Evolutionary conservation across 1,284 basidiomycete species (phyloP).

Genomic region (Xerocomus amazonicus): DNA sequence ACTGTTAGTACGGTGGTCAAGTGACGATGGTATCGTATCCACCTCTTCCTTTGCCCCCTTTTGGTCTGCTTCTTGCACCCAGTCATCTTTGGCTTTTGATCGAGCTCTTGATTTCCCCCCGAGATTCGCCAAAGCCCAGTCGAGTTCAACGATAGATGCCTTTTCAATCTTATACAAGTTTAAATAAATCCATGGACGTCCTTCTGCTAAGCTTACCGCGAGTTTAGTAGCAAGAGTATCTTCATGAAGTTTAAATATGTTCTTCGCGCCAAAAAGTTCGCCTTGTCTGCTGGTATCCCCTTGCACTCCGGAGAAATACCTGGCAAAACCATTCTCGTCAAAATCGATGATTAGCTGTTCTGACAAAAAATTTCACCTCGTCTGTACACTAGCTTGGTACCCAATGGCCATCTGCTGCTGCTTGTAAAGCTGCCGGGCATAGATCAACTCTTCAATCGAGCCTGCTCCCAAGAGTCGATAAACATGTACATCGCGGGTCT

Average conservation of each 20-base stretch:
- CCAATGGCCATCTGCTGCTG: constrained; percentile 88
- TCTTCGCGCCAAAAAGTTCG: constrained; percentile 79
- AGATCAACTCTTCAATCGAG: constrained; percentile 83
- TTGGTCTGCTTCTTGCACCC: constrained; percentile 49
- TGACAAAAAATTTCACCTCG: constrained; percentile 43
- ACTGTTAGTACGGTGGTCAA: constrained; percentile 1
- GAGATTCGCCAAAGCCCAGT: constrained; percentile 75
- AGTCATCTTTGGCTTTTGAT: constrained; percentile 38
- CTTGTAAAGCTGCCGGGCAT: constrained; percentile 84
- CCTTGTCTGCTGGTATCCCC: constrained; percentile 70
- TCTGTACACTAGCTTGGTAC: constrained; percentile 78
- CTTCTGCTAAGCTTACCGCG: constrained; percentile 44
- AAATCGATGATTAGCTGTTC: background rate
- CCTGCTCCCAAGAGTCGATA: constrained; percentile 83
- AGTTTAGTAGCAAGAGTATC: constrained; percentile 68
- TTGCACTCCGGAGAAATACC: constrained; percentile 80
- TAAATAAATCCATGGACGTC: background rate
- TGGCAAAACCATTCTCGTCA: constrained; percentile 23
- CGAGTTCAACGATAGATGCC: constrained; percentile 65
- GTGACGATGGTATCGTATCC: constrained; percentile 5
- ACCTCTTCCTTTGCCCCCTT: constrained; percentile 55
- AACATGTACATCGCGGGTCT: constrained; percentile 82
- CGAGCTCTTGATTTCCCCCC: constrained; percentile 41
- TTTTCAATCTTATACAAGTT: constrained; percentile 58
- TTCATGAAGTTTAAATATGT: constrained; percentile 80